Conservation (phyloP, 2,329 filamentous ascomycete genomes). For the Ophiocordyceps camponoti-leonardi region DNA sequence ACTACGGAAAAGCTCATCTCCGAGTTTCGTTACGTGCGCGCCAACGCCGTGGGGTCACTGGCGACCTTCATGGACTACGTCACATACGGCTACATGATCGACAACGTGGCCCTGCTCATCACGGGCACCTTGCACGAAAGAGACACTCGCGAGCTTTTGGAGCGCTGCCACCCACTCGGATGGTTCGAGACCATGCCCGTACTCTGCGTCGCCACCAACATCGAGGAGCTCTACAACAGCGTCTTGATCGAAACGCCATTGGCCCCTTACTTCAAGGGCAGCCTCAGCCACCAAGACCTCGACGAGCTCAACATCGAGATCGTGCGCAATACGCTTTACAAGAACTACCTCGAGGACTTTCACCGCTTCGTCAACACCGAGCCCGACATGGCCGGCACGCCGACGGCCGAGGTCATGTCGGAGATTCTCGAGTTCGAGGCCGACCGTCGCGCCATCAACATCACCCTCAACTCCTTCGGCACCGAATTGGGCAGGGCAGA, state of each 20-base stretch:
- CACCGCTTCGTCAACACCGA: slow-evolving; percentile 85
- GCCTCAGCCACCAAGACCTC: slow-evolving; percentile 85
- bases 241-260: slow-evolving; percentile 93
- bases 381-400: slow-evolving; percentile 70
- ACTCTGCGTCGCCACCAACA: slow-evolving; percentile 92
- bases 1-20: slow-evolving; percentile 96
- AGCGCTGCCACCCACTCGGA: slow-evolving; percentile 88
- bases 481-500: slow-evolving; percentile 90
- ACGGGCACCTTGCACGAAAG: slow-evolving; percentile 95
- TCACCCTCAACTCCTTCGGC: slow-evolving; percentile 95
- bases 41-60: slow-evolving; percentile 79
- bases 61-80: slow-evolving; percentile 96
- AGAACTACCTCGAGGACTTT: slow-evolving; percentile 98
- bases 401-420: slow-evolving; percentile 86
- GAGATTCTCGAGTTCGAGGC: slow-evolving; percentile 96
- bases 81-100: slow-evolving; percentile 99
- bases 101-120: slow-evolving; percentile 95
- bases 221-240: slow-evolving; percentile 96
- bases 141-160: slow-evolving; percentile 86
- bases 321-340: slow-evolving; percentile 94
- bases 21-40: slow-evolving; percentile 91
- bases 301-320: slow-evolving; percentile 99
- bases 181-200: slow-evolving; percentile 99
- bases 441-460: slow-evolving; percentile 93
- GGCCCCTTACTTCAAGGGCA: slow-evolving; percentile 94